Base-by-base conservation (phyloP, 371 early-diverging fungal species). In the Apophysomyces sp. region DNA sequence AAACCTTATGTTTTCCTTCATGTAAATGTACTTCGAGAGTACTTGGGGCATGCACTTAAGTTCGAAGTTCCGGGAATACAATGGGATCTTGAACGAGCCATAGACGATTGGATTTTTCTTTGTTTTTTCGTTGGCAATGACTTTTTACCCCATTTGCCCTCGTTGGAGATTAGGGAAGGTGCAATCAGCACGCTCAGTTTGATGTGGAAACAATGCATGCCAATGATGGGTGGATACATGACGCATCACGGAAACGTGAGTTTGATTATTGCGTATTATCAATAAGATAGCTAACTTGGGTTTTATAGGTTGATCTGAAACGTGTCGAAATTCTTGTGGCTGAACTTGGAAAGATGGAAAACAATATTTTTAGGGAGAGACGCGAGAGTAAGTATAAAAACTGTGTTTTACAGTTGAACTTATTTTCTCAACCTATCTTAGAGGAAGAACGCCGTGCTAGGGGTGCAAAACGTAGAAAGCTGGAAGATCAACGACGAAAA, bases 51-150 rank as follows among this genome's bases (percentile, higher is more conserved):
- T 34, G 96, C 97, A 58, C 83, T 99, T 52, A 81, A 84, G 51
- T 83, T 88, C 21, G 79, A 86, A 18, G 65, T 84, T 24, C 74
- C 87, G 21, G 83, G 85, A 9, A 88, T 92, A 65, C 74, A 72
- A 13, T 96, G 89, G 82, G 88, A 95, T 68, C 72, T 96, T 21
- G 96, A 98, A 68, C 86, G 96, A 28, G 95, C 99, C 0, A 88
- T 99, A 61, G 98, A 98, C 66, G 99, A 99, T 77, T 99, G 97
- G 97, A 93, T 99, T 18, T 97, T 99, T 64, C 72, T 99, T 70
- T 97, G 97, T 71, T 99, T 99, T 84, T 97, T 99, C 82, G 98
- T 98, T 27, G 99, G 99, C 62, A 99, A 99, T 78, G 99, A 99
- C 82, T 99, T 99, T 81, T 79, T 99, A 65, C 99, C 99, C 4